Evolutionary conservation across 257 asterid genomes (phyloP).

Genomic region (Nicotiana noctiflora): DNA sequence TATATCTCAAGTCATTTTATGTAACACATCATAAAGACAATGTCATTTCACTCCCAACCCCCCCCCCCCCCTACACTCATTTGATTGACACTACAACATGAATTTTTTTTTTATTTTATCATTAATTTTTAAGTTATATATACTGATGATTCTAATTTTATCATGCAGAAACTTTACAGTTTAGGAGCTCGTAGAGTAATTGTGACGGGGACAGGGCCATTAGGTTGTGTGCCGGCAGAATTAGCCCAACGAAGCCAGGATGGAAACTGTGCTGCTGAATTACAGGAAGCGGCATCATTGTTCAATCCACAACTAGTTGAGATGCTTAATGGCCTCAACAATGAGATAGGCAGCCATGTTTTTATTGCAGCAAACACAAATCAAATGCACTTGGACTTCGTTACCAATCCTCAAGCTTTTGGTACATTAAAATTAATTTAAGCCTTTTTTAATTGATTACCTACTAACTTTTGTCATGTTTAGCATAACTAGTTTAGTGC

Average conservation of each 20-base stretch:
- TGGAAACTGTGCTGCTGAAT: conserved; percentile 58
- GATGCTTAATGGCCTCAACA: conserved; percentile 48
- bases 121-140: not conserved
- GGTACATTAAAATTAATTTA: conserved; percentile 30
- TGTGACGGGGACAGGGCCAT: conserved; percentile 85
- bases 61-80: no score
- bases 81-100: no score
- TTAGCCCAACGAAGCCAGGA: conserved; percentile 42
- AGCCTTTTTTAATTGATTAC: not conserved
- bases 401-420: conserved; percentile 46
- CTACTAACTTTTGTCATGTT: not conserved
- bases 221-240: conserved; percentile 89
- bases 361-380: conserved; percentile 61
- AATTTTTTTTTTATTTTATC: no score
- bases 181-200: conserved; percentile 64
- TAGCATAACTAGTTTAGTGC: not conserved
- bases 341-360: conserved; percentile 33
- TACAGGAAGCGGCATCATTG: conserved; percentile 48
- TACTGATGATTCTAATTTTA: not conserved
- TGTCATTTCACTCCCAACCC: not conserved
- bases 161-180: conserved; percentile 36
- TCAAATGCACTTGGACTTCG: conserved; percentile 52
- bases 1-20: not conserved
- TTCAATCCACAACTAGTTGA: conserved; percentile 57
- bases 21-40: not conserved